Conservation (phyloP, 805 yeast genomes). For the Pichia rugopelliculosa region DNA sequence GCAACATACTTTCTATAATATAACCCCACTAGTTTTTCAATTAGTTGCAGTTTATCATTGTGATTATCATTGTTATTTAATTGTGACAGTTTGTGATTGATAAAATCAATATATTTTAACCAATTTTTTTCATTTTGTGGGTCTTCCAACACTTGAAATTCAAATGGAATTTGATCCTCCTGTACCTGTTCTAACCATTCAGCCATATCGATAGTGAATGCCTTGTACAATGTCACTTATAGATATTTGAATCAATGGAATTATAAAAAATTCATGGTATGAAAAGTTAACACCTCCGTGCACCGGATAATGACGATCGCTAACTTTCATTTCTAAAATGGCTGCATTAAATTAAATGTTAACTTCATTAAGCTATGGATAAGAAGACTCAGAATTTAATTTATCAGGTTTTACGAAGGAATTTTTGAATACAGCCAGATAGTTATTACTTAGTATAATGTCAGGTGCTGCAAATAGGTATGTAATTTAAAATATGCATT, state of each 20-base stretch:
- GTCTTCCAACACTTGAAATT: conserved; percentile 1
- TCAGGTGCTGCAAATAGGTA: conserved; percentile 25
- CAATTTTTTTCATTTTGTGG: not conserved
- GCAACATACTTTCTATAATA: not conserved
- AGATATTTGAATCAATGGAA: no score
- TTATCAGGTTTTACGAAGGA: no score
- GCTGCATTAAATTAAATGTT: not conserved
- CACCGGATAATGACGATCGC: no score
- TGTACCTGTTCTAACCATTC: not conserved
- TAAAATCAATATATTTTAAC: not conserved
- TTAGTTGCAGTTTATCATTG: not conserved
- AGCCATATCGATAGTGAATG: not conserved
- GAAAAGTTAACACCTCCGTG: not conserved
- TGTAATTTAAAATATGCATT: conserved; percentile 2
- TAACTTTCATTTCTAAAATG: not conserved
- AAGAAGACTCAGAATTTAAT: not conserved
- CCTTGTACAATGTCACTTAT: not conserved
- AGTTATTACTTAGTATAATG: conserved; percentile 10
- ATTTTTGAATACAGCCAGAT: not conserved
- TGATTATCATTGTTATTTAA: not conserved
- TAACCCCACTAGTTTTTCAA: not conserved
- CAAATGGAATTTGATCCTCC: not conserved
- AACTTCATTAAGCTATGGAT: not conserved
- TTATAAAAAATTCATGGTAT: not conserved
- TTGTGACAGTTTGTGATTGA: not conserved